Percentiles rank a stretch among this genome's conserved stretches.
Evolutionary conservation across 352 stramenopile species (phyloP).

Genomic region (Phytophthora crassamura): DNA sequence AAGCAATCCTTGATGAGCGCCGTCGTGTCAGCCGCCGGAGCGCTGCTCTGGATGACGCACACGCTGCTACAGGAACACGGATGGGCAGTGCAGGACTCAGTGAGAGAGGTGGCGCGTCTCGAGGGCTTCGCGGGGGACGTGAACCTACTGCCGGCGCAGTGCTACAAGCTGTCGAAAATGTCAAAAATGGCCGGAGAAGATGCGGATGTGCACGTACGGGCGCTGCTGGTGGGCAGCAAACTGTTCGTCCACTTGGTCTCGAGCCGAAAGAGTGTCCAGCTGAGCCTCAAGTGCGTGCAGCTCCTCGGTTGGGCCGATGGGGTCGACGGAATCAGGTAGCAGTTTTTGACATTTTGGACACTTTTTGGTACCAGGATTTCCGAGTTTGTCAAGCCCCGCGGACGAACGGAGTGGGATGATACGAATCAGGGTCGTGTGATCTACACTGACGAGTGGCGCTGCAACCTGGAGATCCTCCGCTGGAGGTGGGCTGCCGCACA

Average conservation of each 20-base stretch:
- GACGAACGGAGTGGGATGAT: background rate
- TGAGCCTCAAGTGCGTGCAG: conserved; percentile 42
- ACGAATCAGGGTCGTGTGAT: conserved; percentile 7
- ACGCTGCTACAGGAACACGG: conserved; percentile 31
- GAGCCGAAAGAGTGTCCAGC: conserved; percentile 24
- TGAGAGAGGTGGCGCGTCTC: background rate
- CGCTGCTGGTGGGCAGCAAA: conserved; percentile 37
- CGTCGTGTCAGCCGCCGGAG: conserved; percentile 29
- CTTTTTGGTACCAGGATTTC: conserved; percentile 29
- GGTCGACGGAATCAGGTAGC: background rate
- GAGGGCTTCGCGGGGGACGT: conserved; percentile 44
- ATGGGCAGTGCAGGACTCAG: conserved; percentile 16
- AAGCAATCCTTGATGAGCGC: background rate
- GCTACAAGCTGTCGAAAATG: conserved; percentile 22
- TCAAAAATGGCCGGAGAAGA: background rate
- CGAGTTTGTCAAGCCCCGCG: conserved; percentile 48
- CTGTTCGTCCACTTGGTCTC: conserved; percentile 65
- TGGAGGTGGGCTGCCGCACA: conserved; percentile 39
- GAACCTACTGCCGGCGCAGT: conserved; percentile 36
- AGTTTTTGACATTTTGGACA: conserved; percentile 12
- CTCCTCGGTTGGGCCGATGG: background rate
- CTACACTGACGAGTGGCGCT: conserved; percentile 36
- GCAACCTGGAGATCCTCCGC: conserved; percentile 47
- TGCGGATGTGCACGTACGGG: conserved; percentile 41
- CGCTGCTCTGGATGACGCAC: conserved; percentile 53